These are phyloP conservation scores for Pseudopyrenochaeta lycopersici DNA, from an alignment of 2,329 filamentous ascomycete species.

Conservation along the genomic window DNA sequence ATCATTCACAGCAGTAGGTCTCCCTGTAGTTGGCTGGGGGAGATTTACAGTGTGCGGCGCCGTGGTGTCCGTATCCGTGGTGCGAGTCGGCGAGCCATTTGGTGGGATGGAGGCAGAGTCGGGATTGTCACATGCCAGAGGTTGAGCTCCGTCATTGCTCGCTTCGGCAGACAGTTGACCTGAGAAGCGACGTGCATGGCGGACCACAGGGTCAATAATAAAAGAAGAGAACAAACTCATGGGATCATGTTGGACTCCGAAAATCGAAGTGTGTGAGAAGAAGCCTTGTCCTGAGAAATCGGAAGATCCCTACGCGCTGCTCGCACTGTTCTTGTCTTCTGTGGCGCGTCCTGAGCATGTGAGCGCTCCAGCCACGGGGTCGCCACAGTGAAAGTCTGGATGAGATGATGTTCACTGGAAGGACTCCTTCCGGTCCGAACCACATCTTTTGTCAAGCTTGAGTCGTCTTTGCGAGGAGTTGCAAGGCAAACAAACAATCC, in stretches of 20 bases:
- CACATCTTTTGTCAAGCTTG: conserved; percentile 6
- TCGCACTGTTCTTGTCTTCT: conserved; percentile 1
- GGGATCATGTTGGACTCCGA: conserved; percentile 25
- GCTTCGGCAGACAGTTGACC: conserved; percentile 27
- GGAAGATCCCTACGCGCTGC: conserved; percentile 1
- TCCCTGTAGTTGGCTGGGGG: conserved; percentile 9
- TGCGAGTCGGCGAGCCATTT: conserved; percentile 11
- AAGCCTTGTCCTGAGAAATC: not conserved
- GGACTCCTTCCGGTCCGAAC: conserved; percentile 7
- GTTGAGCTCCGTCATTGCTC: conserved; percentile 20
- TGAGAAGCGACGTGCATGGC: conserved; percentile 51
- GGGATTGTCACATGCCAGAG: conserved; percentile 41
- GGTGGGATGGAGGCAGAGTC: conserved; percentile 12
- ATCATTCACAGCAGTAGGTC: conserved; percentile 20
- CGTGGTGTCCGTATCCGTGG: conserved; percentile 11
- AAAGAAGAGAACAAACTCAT: conserved; percentile 54
- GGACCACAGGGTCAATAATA: conserved; percentile 51
- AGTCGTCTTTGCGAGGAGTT: conserved; percentile 4
- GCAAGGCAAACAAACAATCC: conserved; percentile 1
- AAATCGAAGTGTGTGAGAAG: not conserved
- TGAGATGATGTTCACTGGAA: not conserved
- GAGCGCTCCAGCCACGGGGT: conserved; percentile 3
- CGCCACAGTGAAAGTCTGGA: conserved; percentile 1
- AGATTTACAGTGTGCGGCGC: conserved; percentile 15
- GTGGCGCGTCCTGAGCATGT: conserved; percentile 2